Evolutionary conservation across 1,284 basidiomycete species (phyloP).

Genomic region (Xerocomus cyaneibrunnescens): DNA sequence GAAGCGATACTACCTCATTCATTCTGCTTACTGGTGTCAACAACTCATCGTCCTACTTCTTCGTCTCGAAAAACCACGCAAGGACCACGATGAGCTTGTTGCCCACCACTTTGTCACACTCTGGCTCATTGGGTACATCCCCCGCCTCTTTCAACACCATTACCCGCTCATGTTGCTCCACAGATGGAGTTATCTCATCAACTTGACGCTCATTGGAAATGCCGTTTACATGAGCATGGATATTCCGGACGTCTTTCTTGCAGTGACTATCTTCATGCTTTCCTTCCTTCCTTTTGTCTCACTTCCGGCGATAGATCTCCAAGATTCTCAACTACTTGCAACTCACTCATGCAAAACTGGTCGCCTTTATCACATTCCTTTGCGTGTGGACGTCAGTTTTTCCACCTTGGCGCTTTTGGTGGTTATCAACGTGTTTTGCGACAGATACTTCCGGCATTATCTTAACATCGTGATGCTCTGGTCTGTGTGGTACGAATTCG

Average conservation of each 20-base stretch:
- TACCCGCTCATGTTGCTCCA: slow-evolving; percentile 4
- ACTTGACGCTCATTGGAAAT: slow-evolving; percentile 87
- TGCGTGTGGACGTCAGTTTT: slow-evolving; percentile 76
- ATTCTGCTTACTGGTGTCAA: slow-evolving; percentile 91
- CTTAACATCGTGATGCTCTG: slow-evolving; percentile 86
- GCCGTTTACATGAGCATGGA: slow-evolving; percentile 98
- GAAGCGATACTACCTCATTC: slow-evolving; percentile 92
- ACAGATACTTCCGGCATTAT: slow-evolving; percentile 94
- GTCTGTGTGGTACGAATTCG: slow-evolving; percentile 84
- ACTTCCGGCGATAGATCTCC: slow-evolving; percentile 52
- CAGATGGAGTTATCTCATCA: slow-evolving; percentile 87
- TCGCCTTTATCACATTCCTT: slow-evolving; percentile 71
- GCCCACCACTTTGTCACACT: slow-evolving; percentile 91
- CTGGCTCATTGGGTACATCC: slow-evolving; percentile 85
- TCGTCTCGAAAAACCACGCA: slow-evolving; percentile 89
- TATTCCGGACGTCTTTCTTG: slow-evolving; percentile 87
- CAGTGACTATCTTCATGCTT: slow-evolving; percentile 51
- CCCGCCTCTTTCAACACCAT: background rate
- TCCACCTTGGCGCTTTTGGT: background rate
- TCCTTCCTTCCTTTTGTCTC: slow-evolving; percentile 1
- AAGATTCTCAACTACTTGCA: slow-evolving; percentile 89
- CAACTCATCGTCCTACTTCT: slow-evolving; percentile 88
- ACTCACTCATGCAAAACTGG: slow-evolving; percentile 60
- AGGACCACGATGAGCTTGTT: slow-evolving; percentile 88
- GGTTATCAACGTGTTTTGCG: background rate